Conservation (phyloP, 805 yeast species). For the Kockiozyma suomiensis region DNA sequence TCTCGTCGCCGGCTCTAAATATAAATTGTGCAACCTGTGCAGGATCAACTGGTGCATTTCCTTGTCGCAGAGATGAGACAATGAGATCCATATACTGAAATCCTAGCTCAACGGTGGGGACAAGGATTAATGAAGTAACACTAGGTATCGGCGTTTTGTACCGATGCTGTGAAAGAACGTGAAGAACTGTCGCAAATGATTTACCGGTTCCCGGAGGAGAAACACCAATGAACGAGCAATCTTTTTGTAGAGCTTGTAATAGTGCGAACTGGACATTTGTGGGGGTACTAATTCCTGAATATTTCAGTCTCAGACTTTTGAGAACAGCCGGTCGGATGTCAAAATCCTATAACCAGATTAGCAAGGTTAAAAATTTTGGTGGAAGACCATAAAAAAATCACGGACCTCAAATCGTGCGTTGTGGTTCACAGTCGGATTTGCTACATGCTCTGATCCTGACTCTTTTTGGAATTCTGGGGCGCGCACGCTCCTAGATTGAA, state of each 20-base stretch:
- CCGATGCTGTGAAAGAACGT: slow-evolving; percentile 34
- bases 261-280: slow-evolving; percentile 25
- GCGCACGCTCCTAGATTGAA: too few relatives aligned
- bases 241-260: slow-evolving; percentile 14
- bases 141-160: slow-evolving; percentile 15
- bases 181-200: slow-evolving; percentile 40
- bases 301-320: slow-evolving; percentile 6
- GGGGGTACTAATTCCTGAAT: slow-evolving; percentile 8
- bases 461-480: not conserved
- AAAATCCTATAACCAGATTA: slow-evolving; percentile 9
- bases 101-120: slow-evolving; percentile 43
- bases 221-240: slow-evolving; percentile 37
- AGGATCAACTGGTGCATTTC: slow-evolving; percentile 20
- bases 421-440: not conserved
- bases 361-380: not conserved
- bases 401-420: slow-evolving; percentile 5
- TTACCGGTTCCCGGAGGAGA: slow-evolving; percentile 44
- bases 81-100: slow-evolving; percentile 39
- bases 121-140: slow-evolving; percentile 41
- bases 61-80: slow-evolving; percentile 22
- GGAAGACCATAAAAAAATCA: not conserved
- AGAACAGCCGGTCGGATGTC: slow-evolving; percentile 21
- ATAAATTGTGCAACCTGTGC: slow-evolving; percentile 36
- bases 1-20: slow-evolving; percentile 38
- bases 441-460: not conserved